These are phyloP conservation scores for Abrus pulchellus DNA, from an alignment of 306 rosid genomes.

Conservation along the genomic window DNA sequence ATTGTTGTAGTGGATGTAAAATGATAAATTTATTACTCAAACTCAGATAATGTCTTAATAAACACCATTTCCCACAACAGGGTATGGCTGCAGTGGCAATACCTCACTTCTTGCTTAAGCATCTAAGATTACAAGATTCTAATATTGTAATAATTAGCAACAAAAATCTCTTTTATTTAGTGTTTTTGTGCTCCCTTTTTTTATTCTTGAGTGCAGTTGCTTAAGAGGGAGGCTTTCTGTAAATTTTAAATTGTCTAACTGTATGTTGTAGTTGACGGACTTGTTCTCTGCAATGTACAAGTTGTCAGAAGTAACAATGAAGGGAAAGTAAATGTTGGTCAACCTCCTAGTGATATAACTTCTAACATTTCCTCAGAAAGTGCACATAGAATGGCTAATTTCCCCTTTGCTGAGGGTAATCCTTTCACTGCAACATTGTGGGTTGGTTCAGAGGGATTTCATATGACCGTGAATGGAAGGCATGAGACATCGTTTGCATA, in stretches of 20 bases:
- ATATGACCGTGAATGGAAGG: conserved; percentile 91
- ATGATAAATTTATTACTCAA: conserved; percentile 18
- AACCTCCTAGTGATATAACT: conserved; percentile 56
- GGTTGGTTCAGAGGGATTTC: conserved; percentile 95
- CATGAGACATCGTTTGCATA: conserved; percentile 95
- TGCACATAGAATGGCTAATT: conserved; percentile 71
- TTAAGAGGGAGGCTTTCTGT: conserved; percentile 24
- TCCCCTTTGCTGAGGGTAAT: conserved; percentile 85
- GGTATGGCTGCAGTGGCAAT: conserved; percentile 22
- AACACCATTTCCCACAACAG: conserved; percentile 16
- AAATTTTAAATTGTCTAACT: conserved; percentile 50
- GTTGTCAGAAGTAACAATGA: conserved; percentile 64
- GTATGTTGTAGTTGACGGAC: conserved; percentile 81
- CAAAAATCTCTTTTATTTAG: conserved; percentile 27
- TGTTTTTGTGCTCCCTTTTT: conserved; percentile 17
- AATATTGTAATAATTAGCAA: conserved; percentile 15
- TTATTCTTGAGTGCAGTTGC: conserved; percentile 15
- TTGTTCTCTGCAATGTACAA: conserved; percentile 89
- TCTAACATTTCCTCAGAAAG: conserved; percentile 71
- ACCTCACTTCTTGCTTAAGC: conserved; percentile 18
- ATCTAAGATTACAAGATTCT: conserved; percentile 12
- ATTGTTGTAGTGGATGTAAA: conserved; percentile 24
- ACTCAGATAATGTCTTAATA: conserved; percentile 21
- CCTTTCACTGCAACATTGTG: conserved; percentile 89
- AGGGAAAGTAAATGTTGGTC: conserved; percentile 61